Base-by-base conservation (phyloP, 106 monocot genomes). In the Triglochin maritima region DNA sequence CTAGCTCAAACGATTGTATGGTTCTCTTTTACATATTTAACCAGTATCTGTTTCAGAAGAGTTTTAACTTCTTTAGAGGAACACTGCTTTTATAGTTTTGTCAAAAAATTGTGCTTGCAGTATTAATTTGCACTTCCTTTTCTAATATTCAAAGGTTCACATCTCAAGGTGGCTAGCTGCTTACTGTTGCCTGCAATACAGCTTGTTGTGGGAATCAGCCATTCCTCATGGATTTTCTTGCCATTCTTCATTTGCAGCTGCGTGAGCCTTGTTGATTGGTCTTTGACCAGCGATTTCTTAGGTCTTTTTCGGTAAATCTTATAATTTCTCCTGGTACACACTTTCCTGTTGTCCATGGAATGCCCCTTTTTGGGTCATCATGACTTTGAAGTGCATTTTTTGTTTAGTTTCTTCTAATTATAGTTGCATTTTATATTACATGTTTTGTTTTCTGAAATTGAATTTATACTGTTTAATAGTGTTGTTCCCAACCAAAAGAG, bases 251-350 rank as follows among this genome's bases (percentile, higher is more conserved):
- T 95, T 65, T 85, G 87, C 69, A 90, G 94, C 59, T 95, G 94
- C 71, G 85, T 95, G 57, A 87, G 94, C 17, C 85, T 95, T 81
- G 90, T 95, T 75, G 81, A 90, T 85, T 95, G 94, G 94, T 95
- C 94, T 63, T 57, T 95, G 51, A 87, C 85, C 44, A 87, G 94
- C 81, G 90, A 95, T 68, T 95, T 95, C 74, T 81, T 90, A 60
- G 94, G 90, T 9, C 87, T 95, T 67, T 94, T 89, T 66, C 78
- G 89, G 94, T 94, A 80, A 80, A 58, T 29, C 58, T 76, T 69
- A 7, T 13, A 47, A 43, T 62, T 62, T 48, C 11, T 68, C 29
- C 29, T 29, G 29, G 29, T 29, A 29, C 29, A 29, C 29, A 29
- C 29, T 29, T 29, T 29, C 29, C 29, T 55, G 54, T 44, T 3